Conservation (phyloP, 2,329 filamentous ascomycete species). For the Penicillium rolfsii region DNA sequence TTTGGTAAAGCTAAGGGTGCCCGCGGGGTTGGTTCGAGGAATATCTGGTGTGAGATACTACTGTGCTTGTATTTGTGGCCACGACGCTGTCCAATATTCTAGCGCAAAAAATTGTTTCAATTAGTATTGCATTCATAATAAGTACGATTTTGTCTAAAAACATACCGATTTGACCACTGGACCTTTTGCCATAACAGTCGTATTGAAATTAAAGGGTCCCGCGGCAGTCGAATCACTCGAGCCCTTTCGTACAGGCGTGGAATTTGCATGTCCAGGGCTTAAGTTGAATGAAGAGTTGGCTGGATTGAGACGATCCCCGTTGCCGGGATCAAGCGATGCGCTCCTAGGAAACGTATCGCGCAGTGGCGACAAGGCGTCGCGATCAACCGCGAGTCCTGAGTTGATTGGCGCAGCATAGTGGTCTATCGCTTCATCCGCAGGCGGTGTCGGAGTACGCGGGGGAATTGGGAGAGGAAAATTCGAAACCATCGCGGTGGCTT, state of each 20-base stretch:
- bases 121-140: conserved; percentile 17
- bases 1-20: conserved; percentile 87
- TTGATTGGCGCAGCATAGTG: conserved; percentile 27
- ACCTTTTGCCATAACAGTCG: conserved; percentile 72
- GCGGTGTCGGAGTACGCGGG: conserved; percentile 67
- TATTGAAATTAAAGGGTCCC: conserved; percentile 90
- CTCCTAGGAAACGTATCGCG: conserved; percentile 41
- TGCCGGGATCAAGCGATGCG: conserved; percentile 23
- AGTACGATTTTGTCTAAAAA: conserved; percentile 31
- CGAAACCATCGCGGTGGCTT: conserved; percentile 57
- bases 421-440: conserved; percentile 53
- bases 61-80: conserved; percentile 98
- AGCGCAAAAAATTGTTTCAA: conserved; percentile 28
- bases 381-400: conserved; percentile 45
- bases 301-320: conserved; percentile 37
- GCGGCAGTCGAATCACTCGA: conserved; percentile 41
- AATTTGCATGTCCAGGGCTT: conserved; percentile 33
- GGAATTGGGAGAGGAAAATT: conserved; percentile 62
- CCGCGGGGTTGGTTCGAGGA: conserved; percentile 84
- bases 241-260: conserved; percentile 31
- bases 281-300: conserved; percentile 42
- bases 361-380: conserved; percentile 54
- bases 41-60: conserved; percentile 94
- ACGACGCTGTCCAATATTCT: conserved; percentile 88
- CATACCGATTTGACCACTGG: conserved; percentile 73